Evolutionary conservation across 2,329 filamentous ascomycete genomes (phyloP), one percentile per base, ranked within the genome.

Genomic region (Fusarium praegraminearum): DNA sequence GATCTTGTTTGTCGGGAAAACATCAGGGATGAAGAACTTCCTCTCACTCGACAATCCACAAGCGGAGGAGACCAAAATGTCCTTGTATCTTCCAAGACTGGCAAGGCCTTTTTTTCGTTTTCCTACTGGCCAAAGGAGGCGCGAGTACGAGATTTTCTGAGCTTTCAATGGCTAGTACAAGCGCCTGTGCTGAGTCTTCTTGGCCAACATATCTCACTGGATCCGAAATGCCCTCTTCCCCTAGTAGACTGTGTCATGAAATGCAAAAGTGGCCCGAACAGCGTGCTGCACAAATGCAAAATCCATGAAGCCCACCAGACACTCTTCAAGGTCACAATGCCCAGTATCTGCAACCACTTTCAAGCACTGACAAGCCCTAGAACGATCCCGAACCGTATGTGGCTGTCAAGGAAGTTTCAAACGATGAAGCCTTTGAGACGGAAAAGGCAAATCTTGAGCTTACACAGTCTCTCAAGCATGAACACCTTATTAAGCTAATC

Each of bases 121-220:
- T 47, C 28, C 0, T 28, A 12, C 3, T 71, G 64, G 57, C 20
- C 38, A 0, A 43, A 55, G 7, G 38, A 55, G 22, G 43, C 22
- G 1, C 47, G 30, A 16, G 44, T 70, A 15, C 30, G 28, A 22
- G 36, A 30, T 4, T 71, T 70, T 53, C 47, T 70, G 4, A 43
- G 33, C 1, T 52, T 33, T 6, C 69, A 71, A 18, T 71, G 69
- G 69, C n/a, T 57, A 1, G 67, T 70, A 9, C 67, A 62, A 18
- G 47, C 67, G 2, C 69, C 69, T 5, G 43, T 71, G 4, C 46
- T 71, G n/a, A 35, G 45, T 2, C 7, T 16, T 6, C 18, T 30
- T 8, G 57, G 67, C 3, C 8, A 30, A 5, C 59, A 67, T 8
- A n/a, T 59, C 13, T 18, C 15, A 2, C 36, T 71, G 8, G 18